Percentiles rank a stretch among this genome's conserved stretches.
Conservation (phyloP, 495 filamentous ascomycete species). For the Aspergillus affinis region DNA sequence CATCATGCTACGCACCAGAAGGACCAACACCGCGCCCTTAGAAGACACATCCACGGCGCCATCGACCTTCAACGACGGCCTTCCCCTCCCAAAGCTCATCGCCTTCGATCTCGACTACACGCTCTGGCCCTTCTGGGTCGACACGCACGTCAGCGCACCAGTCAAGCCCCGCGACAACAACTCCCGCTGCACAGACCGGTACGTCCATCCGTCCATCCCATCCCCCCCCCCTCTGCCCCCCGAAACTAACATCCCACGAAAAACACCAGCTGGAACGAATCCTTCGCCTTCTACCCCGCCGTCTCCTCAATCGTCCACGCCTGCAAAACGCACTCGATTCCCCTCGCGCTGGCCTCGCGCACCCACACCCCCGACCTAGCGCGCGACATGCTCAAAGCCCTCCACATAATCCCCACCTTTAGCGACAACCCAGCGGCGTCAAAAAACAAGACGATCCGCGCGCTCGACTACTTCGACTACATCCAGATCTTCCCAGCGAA, state of each 20-base stretch:
- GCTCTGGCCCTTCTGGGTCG: conserved; percentile 96
- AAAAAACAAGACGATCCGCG: conserved; percentile 43
- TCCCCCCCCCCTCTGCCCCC: neutral
- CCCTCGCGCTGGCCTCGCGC: conserved; percentile 76
- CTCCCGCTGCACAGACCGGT: conserved; percentile 52
- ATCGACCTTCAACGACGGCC: conserved; percentile 70
- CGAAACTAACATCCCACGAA: conserved; percentile 7
- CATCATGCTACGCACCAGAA: conserved; percentile 37
- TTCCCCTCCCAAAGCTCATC: conserved; percentile 79
- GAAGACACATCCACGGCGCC: conserved; percentile 48
- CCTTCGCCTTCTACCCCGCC: conserved; percentile 78
- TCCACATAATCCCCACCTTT: conserved; percentile 62
- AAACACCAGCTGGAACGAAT: conserved; percentile 61
- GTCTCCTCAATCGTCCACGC: conserved; percentile 70
- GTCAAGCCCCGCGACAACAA: conserved; percentile 64
- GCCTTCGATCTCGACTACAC: conserved; percentile 98
- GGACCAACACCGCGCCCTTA: conserved; percentile 38
- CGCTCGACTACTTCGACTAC: conserved; percentile 76
- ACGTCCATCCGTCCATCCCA: conserved; percentile 12
- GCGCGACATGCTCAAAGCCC: conserved; percentile 71
- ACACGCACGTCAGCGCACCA: conserved; percentile 84
- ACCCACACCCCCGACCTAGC: conserved; percentile 80
- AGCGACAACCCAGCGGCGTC: conserved; percentile 38
- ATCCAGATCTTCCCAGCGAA: conserved; percentile 86
- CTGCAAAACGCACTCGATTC: conserved; percentile 55